Percentiles rank a stretch among this genome's conserved stretches.
These are phyloP conservation scores for Candida mattraensis DNA, from an alignment of 805 yeast species.

Conservation along the genomic window DNA sequence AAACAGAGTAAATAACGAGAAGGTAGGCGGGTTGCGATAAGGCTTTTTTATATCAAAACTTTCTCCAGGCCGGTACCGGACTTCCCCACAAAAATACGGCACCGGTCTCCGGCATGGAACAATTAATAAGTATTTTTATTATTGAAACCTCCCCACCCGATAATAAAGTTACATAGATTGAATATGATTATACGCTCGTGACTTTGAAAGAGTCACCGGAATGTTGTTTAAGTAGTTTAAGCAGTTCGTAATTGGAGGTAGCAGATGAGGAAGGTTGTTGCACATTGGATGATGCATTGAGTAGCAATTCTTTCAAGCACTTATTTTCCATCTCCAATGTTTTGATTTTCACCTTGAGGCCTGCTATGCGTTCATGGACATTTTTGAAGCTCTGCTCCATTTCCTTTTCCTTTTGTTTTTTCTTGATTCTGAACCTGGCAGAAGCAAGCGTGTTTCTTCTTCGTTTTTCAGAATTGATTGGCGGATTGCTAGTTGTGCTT, in stretches of 20 bases:
- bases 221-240: slow-evolving; percentile 23
- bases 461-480: slow-evolving; percentile 42
- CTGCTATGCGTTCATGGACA: slow-evolving; percentile 45
- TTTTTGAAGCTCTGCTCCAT: slow-evolving; percentile 49
- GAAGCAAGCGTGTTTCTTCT: slow-evolving; percentile 64
- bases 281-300: slow-evolving; percentile 10
- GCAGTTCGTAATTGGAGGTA: slow-evolving; percentile 25
- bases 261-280: slow-evolving; percentile 4
- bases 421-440: slow-evolving; percentile 63
- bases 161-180: neutral
- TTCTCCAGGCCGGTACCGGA: too few relatives aligned
- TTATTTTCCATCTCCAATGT: slow-evolving; percentile 63
- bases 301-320: slow-evolving; percentile 48
- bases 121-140: too few relatives aligned
- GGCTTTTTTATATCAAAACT: too few relatives aligned
- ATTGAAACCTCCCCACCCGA: neutral
- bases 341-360: slow-evolving; percentile 46
- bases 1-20: too few relatives aligned
- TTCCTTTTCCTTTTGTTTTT: slow-evolving; percentile 57
- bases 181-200: slow-evolving; percentile 18
- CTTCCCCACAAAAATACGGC: too few relatives aligned
- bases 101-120: too few relatives aligned
- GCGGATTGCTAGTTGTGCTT: neutral
- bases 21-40: neutral
- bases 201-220: slow-evolving; percentile 24